Base-by-base conservation (phyloP, 371 early-diverging fungal genomes). In the Entomophthora muscae region DNA sequence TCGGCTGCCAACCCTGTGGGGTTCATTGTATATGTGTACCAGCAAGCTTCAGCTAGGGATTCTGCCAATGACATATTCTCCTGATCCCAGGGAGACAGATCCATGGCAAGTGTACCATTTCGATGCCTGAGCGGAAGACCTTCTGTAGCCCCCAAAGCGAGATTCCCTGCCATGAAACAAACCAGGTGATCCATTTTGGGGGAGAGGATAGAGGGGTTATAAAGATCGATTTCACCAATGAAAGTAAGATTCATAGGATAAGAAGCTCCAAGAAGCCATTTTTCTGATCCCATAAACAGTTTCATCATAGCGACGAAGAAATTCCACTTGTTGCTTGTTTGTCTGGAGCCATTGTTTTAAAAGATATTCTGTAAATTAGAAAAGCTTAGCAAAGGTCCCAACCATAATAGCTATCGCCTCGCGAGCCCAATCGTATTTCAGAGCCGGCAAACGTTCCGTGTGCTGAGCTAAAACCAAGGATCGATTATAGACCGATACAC, bases 131-230 rank as follows among this genome's bases (percentile, higher is more conserved):
- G 10, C 10, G 42, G 42, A 42, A 42, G 17, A 53, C 84, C 90
- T 61, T 72, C 75, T 3, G 83, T 88, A 24, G 84, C 88, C 59
- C 75, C 86, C 1, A 93, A 71, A 0, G 91, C 90, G 61, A 94
- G 72, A 32, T 81, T 82, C 1, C 91, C 94, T 12, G 89, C 91
- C 32, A 89, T 74, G 72, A 95, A 96, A 72, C 95, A 96, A 3
- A 90, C 90, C 28, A 93, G 79, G 70, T 95, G 95, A 64, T 93
- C 93, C 91, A 95, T 90, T 64, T 89, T 88, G 7, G 84, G 77
- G 23, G 72, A 72, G 1, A 79, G 30, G 1, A 1, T n/a, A 7
- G 66, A 63, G 12, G 78, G 77, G 1, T 69, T 52, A n/a, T 72
- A 63, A 0, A 73, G 67, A 3, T 76, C 58, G 29, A 78, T 70